Evolutionary conservation across 164 flowering plant species (phyloP).

Genomic region (Chloranthus sessilifolius): DNA sequence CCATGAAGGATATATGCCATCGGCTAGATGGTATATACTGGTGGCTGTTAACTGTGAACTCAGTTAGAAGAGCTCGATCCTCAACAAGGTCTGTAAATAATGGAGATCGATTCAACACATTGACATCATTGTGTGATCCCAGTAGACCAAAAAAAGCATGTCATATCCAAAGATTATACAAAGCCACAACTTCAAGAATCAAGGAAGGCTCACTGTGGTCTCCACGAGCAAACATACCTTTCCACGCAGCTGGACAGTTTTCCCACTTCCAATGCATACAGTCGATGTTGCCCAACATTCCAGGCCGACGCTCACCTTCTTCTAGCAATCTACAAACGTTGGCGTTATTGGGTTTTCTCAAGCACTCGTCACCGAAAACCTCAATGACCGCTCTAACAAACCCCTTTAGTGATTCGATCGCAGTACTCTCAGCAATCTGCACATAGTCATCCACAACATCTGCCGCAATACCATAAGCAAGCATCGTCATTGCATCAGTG

Average conservation of each 20-base stretch:
- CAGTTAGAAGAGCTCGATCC: background rate
- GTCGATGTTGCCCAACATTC: background rate
- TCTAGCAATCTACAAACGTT: constrained; percentile 3
- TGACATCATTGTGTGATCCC: too few relatives aligned
- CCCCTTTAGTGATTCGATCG: background rate
- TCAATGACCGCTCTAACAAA: constrained; percentile 1
- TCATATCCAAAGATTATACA: constrained; percentile 1
- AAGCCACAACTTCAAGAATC: constrained; percentile 5
- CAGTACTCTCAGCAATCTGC: background rate
- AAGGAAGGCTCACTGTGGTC: background rate
- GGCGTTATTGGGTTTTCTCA: background rate
- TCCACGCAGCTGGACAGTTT: too few relatives aligned
- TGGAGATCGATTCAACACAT: background rate
- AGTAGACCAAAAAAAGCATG: background rate
- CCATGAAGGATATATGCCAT: background rate
- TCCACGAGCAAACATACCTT: background rate
- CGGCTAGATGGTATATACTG: background rate
- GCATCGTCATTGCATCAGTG: background rate
- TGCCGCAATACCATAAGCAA: constrained; percentile 1
- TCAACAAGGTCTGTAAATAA: background rate
- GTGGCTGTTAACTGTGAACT: constrained; percentile 2
- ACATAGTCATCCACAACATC: constrained; percentile 3
- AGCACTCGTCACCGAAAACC: background rate
- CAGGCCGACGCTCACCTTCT: background rate
- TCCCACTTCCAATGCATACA: too few relatives aligned